Conservation (phyloP, 1,139 yeast species). For the Protomyces arabidopsidicola region DNA sequence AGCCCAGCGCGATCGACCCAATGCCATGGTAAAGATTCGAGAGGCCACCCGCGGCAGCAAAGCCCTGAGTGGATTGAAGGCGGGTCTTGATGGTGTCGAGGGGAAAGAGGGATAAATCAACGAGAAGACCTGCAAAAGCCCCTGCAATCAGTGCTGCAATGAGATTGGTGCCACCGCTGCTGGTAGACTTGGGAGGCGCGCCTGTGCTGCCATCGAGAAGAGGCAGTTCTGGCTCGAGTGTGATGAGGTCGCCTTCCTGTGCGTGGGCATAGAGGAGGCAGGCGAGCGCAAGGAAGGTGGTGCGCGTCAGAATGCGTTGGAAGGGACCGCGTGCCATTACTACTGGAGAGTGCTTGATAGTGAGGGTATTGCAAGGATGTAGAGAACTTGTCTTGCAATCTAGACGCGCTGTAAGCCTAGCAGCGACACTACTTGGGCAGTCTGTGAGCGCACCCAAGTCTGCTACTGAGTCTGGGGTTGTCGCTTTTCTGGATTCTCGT, state of each 20-base stretch:
- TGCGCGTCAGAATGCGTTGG: not conserved
- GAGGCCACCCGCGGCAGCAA: conserved; percentile 88
- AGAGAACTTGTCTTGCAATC: too few relatives aligned
- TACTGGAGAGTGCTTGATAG: not conserved
- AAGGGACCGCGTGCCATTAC: not conserved
- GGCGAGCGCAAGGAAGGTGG: not conserved
- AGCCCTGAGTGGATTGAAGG: conserved; percentile 91
- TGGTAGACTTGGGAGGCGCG: not conserved
- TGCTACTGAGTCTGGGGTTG: not conserved
- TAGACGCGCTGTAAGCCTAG: too few relatives aligned
- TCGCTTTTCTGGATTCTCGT: too few relatives aligned
- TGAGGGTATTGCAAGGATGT: not conserved
- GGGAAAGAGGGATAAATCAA: conserved; percentile 92
- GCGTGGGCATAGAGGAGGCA: not conserved
- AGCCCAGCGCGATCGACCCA: conserved; percentile 89
- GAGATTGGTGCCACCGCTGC: not conserved
- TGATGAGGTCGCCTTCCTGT: not conserved
- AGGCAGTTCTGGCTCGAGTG: not conserved
- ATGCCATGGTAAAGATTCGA: conserved; percentile 83
- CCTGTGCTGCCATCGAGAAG: too few relatives aligned
- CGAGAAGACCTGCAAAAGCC: conserved; percentile 92
- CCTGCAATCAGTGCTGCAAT: conserved; percentile 45
- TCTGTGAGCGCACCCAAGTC: too few relatives aligned
- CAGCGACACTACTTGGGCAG: too few relatives aligned
- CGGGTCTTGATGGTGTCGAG: conserved; percentile 92